Base-by-base conservation (phyloP, 129 eudicot species). In the Deinandra increscens region DNA sequence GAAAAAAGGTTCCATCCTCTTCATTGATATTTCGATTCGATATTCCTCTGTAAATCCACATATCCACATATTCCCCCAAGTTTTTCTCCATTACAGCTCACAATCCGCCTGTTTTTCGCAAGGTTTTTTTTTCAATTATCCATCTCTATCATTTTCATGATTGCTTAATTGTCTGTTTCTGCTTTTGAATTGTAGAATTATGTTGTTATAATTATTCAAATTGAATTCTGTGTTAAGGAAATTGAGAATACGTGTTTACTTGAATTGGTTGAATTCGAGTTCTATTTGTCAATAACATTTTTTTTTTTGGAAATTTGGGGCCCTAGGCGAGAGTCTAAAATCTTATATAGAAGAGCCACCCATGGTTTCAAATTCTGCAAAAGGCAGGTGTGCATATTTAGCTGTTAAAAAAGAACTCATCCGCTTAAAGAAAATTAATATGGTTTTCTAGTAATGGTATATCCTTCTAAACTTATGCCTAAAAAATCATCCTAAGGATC, bases 41-140 rank as follows among this genome's bases (percentile, higher is more conserved):
- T 45, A 44, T 45, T 34, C 37, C 8, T 62, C 68, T 33, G 17
- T 64, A 19, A 64, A 64, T 42, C 69, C 53, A 42, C 54, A 64
- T 4, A 64, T 42, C 69, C 53, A 42, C 54, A 64, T 4, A 64
- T 5, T 4, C 42, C 49, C 49, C 18, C 69, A 64, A 64, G 34
- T 63, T 20, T 17, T 63, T 39, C 68, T 18, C 49, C 31, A 63
- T 37, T 63, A 38, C 49, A 18, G 68, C 68, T 37, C 26, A 63
- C 71, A 23, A 23, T 3, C 71, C 4, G 43, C 56, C 9, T 6
- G 18, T 66, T 64, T 41, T 23, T 14, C 9, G n/a, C 41, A 49
- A 67, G 72, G 72, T 67, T 67, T 48, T 60, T 48, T 60, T 67
- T 46, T 49, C 53, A 14, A 66, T 66, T 15, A 26, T 44, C 41